Conservation (phyloP, 257 asterid genomes). For the Gentiana dahurica region DNA sequence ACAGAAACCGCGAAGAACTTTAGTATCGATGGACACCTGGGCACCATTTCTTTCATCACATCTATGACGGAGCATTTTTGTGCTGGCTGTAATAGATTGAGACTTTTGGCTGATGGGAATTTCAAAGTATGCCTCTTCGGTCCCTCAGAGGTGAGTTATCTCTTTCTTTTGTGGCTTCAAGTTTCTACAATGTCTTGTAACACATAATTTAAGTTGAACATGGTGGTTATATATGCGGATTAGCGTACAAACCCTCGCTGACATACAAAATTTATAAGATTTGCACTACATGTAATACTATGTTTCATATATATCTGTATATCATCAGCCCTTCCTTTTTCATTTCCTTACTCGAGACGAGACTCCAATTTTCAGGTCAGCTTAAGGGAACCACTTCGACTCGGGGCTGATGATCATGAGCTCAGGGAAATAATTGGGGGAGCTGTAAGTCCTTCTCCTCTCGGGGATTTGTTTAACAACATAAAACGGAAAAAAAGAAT, state of each 20-base stretch:
- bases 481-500: background rate
- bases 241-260: too few relatives aligned
- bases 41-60: slow-evolving; percentile 88
- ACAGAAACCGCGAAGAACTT: slow-evolving; percentile 95
- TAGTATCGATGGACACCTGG: slow-evolving; percentile 72
- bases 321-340: background rate
- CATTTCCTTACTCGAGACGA: slow-evolving; percentile 1
- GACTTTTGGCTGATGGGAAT: slow-evolving; percentile 94
- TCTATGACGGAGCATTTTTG: slow-evolving; percentile 98
- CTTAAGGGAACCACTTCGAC: slow-evolving; percentile 87
- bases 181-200: background rate
- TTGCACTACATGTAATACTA: too few relatives aligned
- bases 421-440: slow-evolving; percentile 71
- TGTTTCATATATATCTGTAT: too few relatives aligned
- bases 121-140: slow-evolving; percentile 99
- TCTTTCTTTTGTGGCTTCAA: background rate
- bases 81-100: slow-evolving; percentile 91
- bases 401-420: slow-evolving; percentile 64
- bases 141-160: slow-evolving; percentile 71
- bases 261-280: too few relatives aligned
- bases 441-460: slow-evolving; percentile 43
- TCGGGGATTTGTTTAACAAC: slow-evolving; percentile 5
- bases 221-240: background rate
- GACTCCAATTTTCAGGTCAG: slow-evolving; percentile 51
- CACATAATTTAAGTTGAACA: background rate